A percentile compares a stretch with the other conserved stretches of the same genome.
Evolutionary conservation across 805 yeast species (phyloP).

Genomic region (Candida ulmi): DNA sequence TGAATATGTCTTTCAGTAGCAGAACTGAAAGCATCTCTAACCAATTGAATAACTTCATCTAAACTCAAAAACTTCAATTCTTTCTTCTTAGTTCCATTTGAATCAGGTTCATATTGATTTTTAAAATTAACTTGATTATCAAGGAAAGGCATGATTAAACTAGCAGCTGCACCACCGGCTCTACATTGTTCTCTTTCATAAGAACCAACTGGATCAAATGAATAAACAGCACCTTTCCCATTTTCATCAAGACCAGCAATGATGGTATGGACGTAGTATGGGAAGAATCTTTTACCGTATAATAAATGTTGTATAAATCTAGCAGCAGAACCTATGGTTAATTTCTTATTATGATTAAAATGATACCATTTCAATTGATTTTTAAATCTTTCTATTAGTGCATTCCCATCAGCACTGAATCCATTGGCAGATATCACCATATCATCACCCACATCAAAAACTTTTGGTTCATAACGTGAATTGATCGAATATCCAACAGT

Average conservation of each 20-base stretch:
- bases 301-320: conserved; percentile 84
- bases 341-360: conserved; percentile 73
- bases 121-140: conserved; percentile 96
- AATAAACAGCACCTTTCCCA: conserved; percentile 92
- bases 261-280: conserved; percentile 92
- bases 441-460: conserved; percentile 83
- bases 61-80: conserved; percentile 58
- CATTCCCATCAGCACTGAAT: conserved; percentile 90
- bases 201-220: conserved; percentile 97
- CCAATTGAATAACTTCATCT: conserved; percentile 83
- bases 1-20: conserved; percentile 98
- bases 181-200: conserved; percentile 96
- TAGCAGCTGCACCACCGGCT: conserved; percentile 97
- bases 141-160: conserved; percentile 93
- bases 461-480: conserved; percentile 87
- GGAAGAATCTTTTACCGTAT: conserved; percentile 92
- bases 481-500: conserved; percentile 91
- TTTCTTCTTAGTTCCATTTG: conserved; percentile 61
- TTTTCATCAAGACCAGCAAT: conserved; percentile 84
- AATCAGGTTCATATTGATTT: conserved; percentile 81
- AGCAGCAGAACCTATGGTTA: conserved; percentile 73
- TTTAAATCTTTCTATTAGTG: conserved; percentile 70
- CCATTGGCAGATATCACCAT: conserved; percentile 90
- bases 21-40: conserved; percentile 89
- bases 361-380: conserved; percentile 81